Percentiles rank a stretch among this genome's conserved stretches.
Conservation (phyloP, 345 rosid genomes). For the Mangifera indica region DNA sequence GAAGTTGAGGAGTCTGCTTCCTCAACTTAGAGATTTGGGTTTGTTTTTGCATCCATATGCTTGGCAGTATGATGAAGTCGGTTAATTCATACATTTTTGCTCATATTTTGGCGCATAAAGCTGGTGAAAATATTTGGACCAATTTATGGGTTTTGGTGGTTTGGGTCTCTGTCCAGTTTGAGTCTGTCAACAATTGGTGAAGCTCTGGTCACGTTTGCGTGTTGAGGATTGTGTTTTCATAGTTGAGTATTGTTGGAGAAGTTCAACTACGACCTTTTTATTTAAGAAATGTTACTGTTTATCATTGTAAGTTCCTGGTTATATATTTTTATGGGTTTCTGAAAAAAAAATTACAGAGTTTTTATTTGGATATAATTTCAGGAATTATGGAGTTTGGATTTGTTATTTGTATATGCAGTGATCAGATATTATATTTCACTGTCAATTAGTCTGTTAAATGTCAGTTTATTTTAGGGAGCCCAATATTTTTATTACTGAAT, state of each 20-base stretch:
- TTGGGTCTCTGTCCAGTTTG: conserved; percentile 31
- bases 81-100: conserved; percentile 2
- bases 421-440: background rate
- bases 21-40: conserved; percentile 35
- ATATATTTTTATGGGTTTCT: conserved; percentile 1
- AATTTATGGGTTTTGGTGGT: conserved; percentile 28
- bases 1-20: conserved; percentile 44
- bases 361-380: conserved; percentile 7
- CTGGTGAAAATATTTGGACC: conserved; percentile 5
- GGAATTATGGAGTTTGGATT: conserved; percentile 17
- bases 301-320: conserved; percentile 17
- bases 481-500: too few species aligned
- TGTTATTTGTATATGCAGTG: conserved; percentile 1
- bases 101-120: conserved; percentile 20
- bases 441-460: background rate
- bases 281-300: conserved; percentile 10
- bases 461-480: background rate
- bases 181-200: conserved; percentile 33
- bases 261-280: conserved; percentile 21
- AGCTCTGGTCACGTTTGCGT: conserved; percentile 32
- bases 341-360: background rate
- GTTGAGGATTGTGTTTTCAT: conserved; percentile 30
- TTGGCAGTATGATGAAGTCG: conserved; percentile 15
- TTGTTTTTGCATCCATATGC: conserved; percentile 13
- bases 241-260: conserved; percentile 19